Percentiles rank a stretch among this genome's conserved stretches.
phyloP scores from a whole-genome alignment of 2,329 filamentous ascomycete genomes.

The Exophiala sp. region DNA sequence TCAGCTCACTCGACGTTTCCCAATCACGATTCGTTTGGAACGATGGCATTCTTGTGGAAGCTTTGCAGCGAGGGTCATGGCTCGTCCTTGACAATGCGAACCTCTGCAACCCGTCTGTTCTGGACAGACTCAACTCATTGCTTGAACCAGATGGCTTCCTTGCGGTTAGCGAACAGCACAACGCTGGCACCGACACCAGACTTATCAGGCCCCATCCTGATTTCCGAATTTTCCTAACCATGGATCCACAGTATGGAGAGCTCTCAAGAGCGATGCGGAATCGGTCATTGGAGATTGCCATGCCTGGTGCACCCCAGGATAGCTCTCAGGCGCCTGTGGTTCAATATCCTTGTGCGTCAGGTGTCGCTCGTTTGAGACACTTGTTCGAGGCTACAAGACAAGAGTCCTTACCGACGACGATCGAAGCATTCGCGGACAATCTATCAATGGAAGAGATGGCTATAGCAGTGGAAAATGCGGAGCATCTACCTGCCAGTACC shows the following conservation, averaged over 20 bases:
- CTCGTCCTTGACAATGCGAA: constrained; percentile 96
- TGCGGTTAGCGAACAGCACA: constrained; percentile 87
- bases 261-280: constrained; percentile 96
- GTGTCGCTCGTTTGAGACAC: constrained; percentile 19
- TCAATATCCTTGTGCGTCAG: constrained; percentile 20
- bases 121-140: constrained; percentile 89
- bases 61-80: constrained; percentile 81
- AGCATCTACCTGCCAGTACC: not conserved
- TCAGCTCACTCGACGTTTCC: not conserved
- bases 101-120: constrained; percentile 86
- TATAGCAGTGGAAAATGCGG: not conserved
- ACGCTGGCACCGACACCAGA: constrained; percentile 67
- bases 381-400: constrained; percentile 1
- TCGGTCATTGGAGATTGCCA: constrained; percentile 80
- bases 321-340: constrained; percentile 8
- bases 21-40: constrained; percentile 72
- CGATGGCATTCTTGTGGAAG: constrained; percentile 84
- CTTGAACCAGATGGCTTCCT: constrained; percentile 84
- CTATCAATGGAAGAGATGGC: constrained; percentile 15
- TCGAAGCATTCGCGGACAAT: constrained; percentile 18
- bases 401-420: not conserved
- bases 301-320: constrained; percentile 47
- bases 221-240: constrained; percentile 89
- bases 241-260: constrained; percentile 87
- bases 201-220: constrained; percentile 74